Base-by-base conservation (phyloP, 306 rosid genomes). In the Begonia loranthoides region DNA sequence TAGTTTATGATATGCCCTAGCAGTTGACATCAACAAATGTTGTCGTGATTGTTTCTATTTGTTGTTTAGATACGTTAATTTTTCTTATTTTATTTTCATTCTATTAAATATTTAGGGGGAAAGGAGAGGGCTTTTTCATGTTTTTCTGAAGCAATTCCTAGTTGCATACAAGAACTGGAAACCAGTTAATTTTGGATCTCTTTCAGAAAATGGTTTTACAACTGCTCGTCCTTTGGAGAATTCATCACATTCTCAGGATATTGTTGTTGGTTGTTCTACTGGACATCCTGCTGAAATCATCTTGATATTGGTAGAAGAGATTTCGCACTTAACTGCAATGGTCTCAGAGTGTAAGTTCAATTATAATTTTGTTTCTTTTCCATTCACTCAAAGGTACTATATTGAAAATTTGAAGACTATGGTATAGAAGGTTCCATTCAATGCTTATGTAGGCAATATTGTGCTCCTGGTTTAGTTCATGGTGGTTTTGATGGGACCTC, bases 241-340 rank as follows among this genome's bases (percentile, higher is more conserved):
- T 67, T 64, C 61, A n/a, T 56, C 79, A 54, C 57, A 74, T 44
- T 72, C 64, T 22, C 76, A 76, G 64, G 79, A 77, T 57, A 64
- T 75, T 45, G 59, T 90, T 66, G 68, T 72, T 65, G 99, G 99
- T 68, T 90, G 99, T 77, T 78, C 77, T 51, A 67, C 84, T 59
- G 99, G 99, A 70, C 95, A 90, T 74, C 99, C 99, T 54, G 72
- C 84, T 48, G 99, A 86, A 70, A 66, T 90, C 59, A 86, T 86
- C 57, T 68, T 76, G 63, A 73, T 72, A 43, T 72, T 90, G 63
- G 63, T 66, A 17, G 95, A 90, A 45, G 99, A 90, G 83, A 65
- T 86, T 60, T 44, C 79, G 52, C 85, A 69, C 50, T 60, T 90
- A 66, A 66, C 77, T 75, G 72, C 77, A 60, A 51, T 90, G 71